phyloP scores from a whole-genome alignment of 2,329 filamentous ascomycete genomes.

The Aspergillus niger region DNA sequence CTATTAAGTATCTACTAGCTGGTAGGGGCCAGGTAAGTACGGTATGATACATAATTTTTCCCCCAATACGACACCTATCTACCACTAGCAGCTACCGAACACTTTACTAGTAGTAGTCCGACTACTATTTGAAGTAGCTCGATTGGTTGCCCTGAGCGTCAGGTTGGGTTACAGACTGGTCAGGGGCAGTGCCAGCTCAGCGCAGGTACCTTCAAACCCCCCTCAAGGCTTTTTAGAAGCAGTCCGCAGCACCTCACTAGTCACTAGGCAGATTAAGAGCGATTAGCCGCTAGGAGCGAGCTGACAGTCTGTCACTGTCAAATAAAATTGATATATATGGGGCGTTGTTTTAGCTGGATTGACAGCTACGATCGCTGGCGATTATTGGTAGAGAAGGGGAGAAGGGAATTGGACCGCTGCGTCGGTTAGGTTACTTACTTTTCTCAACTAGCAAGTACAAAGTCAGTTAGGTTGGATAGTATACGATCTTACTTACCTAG shows the following conservation, averaged over 20 bases:
- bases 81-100: neutral
- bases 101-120: neutral
- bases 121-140: neutral
- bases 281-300: constrained; percentile 1
- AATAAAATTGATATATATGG: neutral
- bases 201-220: neutral
- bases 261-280: neutral
- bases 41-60: neutral
- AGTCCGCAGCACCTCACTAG: constrained; percentile 1
- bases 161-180: constrained; percentile 5
- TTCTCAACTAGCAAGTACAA: no score
- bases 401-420: neutral
- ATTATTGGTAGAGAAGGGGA: constrained; percentile 5
- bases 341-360: constrained; percentile 1
- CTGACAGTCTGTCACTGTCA: neutral
- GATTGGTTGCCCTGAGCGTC: constrained; percentile 1
- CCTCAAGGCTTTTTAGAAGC: neutral
- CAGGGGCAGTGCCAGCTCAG: constrained; percentile 12
- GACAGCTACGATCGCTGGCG: neutral
- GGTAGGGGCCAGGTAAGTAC: neutral
- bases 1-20: neutral
- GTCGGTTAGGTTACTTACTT: no score
- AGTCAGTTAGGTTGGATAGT: no score
- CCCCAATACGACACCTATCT: neutral
- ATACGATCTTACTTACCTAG: no score